Base-by-base conservation (phyloP, 2,329 filamentous ascomycete genomes). In the Fusarium piperis region DNA sequence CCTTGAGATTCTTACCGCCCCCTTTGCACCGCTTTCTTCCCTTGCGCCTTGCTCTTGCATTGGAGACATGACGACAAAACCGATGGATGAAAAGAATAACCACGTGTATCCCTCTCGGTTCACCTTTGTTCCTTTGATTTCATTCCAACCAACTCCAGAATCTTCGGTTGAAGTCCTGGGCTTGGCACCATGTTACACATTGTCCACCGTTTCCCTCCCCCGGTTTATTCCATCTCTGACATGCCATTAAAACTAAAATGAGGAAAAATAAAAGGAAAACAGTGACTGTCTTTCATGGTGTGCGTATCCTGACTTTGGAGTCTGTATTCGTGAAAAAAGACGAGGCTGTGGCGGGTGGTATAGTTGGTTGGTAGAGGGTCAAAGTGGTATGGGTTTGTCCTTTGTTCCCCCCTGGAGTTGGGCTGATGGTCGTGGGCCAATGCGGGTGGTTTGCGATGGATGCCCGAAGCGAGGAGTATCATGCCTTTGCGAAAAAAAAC, bases 221-320 rank as follows among this genome's bases (percentile, higher is more conserved):
- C 44, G 61, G 51, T 72, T 41, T 70, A 60, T 64, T 64, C 41
- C 44, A 48, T 52, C 44, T 32, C 32, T 62, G 59, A 41, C 51
- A 60, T 67, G 51, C 70, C 62, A 72, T 72, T 70, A 72, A 53
- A 68, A 30, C 51, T 44, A 63, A 68, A 58, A 48, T 60, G 52
- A 39, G 36, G 15, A 52, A 64, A 13, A 44, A 46, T 44, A 65
- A 55, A 59, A 57, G 23, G 20, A 32, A 58, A 61, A 60, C 56
- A 51, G 39, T 46, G 58, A 28, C 33, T 52, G 58, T 60, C 58
- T 60, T 60, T 60, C 58, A 28, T 60, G 58, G 33, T 41, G 44
- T 64, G 44, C 62, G 36, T 64, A 20, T 58, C 38, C 55, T 63
- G 65, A 55, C 56, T 57, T 60, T 53, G 41, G 38, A 39, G 56